These are phyloP conservation scores for Ramaria rubella DNA, from an alignment of 768 basidiomycete species.

Conservation along the genomic window DNA sequence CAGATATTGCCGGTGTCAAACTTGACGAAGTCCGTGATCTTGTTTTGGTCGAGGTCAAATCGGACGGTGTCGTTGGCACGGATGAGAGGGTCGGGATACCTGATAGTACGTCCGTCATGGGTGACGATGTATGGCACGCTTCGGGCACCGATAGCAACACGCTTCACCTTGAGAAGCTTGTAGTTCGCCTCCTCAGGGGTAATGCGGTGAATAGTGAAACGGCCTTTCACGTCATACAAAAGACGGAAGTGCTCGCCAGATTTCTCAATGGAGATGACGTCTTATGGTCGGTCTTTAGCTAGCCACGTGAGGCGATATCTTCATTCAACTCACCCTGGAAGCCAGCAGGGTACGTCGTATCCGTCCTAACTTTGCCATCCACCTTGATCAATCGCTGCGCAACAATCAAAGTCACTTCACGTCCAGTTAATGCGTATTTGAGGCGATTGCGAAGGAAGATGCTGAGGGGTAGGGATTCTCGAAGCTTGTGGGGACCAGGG, in stretches of 20 bases:
- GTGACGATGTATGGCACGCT: constrained; percentile 97
- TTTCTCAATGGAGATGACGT: constrained; percentile 96
- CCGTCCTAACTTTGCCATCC: constrained; percentile 97
- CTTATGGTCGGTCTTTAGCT: constrained; percentile 32
- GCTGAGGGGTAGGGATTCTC: constrained; percentile 94
- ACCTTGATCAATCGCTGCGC: constrained; percentile 97
- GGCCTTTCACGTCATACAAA: constrained; percentile 98
- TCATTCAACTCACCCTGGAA: constrained; percentile 74
- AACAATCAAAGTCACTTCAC: constrained; percentile 93
- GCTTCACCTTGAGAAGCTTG: constrained; percentile 94
- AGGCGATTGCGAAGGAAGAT: constrained; percentile 98
- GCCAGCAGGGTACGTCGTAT: constrained; percentile 92
- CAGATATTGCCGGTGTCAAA: constrained; percentile 97
- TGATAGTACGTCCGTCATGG: constrained; percentile 99
- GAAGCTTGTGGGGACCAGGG: constrained; percentile 97
- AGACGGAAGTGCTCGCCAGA: constrained; percentile 99
- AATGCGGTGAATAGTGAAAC: constrained; percentile 99
- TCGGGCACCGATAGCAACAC: constrained; percentile 84
- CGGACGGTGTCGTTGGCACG: constrained; percentile 96
- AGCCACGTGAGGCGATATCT: background rate
- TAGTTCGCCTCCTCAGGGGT: constrained; percentile 93
- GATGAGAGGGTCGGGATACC: constrained; percentile 96
- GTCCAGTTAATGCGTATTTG: constrained; percentile 96
- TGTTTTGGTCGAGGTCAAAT: constrained; percentile 91
- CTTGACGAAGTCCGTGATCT: constrained; percentile 88